Percentiles rank a stretch among this genome's conserved stretches.
Evolutionary conservation across 2,329 filamentous ascomycete genomes (phyloP).

Genomic region (Dactylonectria estremocensis): DNA sequence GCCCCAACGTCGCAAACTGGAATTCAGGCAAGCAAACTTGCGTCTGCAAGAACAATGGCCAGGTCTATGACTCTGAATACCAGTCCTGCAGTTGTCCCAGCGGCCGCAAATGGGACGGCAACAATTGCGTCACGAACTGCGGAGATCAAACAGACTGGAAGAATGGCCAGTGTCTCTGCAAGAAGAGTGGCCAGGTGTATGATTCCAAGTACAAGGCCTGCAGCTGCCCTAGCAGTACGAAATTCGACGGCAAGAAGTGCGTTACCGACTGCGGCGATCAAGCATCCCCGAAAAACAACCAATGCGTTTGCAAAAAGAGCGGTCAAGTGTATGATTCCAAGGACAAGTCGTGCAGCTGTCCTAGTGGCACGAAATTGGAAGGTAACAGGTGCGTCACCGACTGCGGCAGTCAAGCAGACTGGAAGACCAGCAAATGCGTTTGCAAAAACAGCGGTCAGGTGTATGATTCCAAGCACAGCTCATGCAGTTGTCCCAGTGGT

Average conservation of each 20-base stretch:
- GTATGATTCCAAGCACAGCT: not conserved
- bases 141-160: not conserved
- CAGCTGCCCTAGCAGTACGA: not conserved
- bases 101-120: not conserved
- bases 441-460: not conserved
- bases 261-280: not conserved
- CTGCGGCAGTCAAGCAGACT: not conserved
- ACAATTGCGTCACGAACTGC: not conserved
- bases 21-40: not conserved
- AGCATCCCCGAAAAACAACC: not conserved
- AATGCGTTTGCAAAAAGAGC: not conserved
- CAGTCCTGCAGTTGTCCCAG: not conserved
- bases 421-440: not conserved
- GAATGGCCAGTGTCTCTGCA: not conserved
- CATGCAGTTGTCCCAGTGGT: not conserved
- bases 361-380: not conserved
- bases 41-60: not conserved
- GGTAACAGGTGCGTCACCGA: not conserved
- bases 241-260: not conserved
- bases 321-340: not conserved
- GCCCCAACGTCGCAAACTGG: not conserved
- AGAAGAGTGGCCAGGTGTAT: conserved; percentile 1
- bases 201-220: not conserved
- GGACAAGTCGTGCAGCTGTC: not conserved
- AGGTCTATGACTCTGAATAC: not conserved